phyloP scores from a whole-genome alignment of 2,329 filamentous ascomycete species.

The Elsinoe arachidis region DNA sequence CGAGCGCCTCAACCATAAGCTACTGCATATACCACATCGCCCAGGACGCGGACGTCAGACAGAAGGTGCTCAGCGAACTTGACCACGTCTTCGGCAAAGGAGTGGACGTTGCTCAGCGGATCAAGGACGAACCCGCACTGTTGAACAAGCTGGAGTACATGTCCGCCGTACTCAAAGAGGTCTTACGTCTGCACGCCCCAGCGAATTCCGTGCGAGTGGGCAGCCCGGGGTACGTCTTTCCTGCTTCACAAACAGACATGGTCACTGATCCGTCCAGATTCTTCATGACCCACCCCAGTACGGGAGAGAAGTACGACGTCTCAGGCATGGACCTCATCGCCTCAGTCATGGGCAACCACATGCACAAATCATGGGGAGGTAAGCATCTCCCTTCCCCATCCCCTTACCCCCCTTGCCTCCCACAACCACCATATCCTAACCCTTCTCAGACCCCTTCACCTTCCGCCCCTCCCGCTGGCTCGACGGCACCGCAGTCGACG shows the following conservation, averaged over 20 bases:
- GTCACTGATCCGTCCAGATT: conserved; percentile 22
- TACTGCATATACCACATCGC: conserved; percentile 35
- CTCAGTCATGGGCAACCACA: conserved; percentile 32
- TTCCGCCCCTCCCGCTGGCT: conserved; percentile 45
- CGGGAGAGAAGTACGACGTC: conserved; percentile 36
- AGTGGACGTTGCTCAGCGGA: conserved; percentile 20
- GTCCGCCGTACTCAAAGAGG: conserved; percentile 45
- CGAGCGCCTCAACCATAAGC: conserved; percentile 30
- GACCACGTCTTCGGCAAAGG: conserved; percentile 42
- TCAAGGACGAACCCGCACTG: conserved; percentile 37
- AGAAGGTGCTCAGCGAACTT: conserved; percentile 40
- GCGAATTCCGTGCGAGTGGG: conserved; percentile 36
- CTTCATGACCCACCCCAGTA: conserved; percentile 35
- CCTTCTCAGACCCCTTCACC: conserved; percentile 7
- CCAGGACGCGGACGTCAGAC: conserved; percentile 26
- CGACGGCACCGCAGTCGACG: conserved; percentile 29
- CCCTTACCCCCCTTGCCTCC: background rate
- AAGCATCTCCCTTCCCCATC: conserved; percentile 26
- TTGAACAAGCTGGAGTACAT: conserved; percentile 47
- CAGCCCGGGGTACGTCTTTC: conserved; percentile 14
- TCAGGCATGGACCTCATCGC: conserved; percentile 37
- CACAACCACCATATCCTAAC: background rate
- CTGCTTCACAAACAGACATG: background rate
- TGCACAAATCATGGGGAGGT: conserved; percentile 32
- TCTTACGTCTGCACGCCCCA: conserved; percentile 44